Percentiles rank a stretch among this genome's conserved stretches.
Evolutionary conservation across 345 rosid genomes (phyloP).

Genomic region (Physaria fendleri): DNA sequence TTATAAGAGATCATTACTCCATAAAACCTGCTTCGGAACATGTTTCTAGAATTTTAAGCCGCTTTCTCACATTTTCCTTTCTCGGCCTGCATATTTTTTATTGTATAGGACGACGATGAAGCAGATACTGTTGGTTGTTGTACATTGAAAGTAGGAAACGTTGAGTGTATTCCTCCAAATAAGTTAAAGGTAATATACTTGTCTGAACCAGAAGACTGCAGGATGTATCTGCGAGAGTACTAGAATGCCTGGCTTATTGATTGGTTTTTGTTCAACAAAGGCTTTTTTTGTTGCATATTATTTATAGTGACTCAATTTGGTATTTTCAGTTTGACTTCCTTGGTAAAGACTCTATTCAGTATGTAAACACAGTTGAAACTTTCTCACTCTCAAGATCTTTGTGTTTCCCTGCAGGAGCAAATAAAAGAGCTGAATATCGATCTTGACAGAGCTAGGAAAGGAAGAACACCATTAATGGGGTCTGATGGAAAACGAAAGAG

Average conservation of each 20-base stretch:
- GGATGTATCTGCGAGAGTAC: background rate
- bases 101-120: conserved; percentile 86
- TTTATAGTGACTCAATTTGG: conserved; percentile 9
- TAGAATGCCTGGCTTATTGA: background rate
- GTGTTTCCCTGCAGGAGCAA: conserved; percentile 21
- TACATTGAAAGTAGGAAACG: conserved; percentile 92
- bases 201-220: conserved; percentile 1
- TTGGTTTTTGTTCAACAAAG: background rate
- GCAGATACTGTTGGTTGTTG: conserved; percentile 99
- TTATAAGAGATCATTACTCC: background rate
- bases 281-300: background rate
- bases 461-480: conserved; percentile 82
- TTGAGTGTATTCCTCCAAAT: conserved; percentile 80
- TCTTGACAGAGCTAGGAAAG: conserved; percentile 82
- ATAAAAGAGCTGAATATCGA: conserved; percentile 62
- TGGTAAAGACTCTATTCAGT: conserved; percentile 98
- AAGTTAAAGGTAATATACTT: conserved; percentile 58
- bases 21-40: background rate
- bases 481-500: conserved; percentile 87
- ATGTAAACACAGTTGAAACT: conserved; percentile 78
- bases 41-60: background rate
- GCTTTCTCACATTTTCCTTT: background rate
- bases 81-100: background rate
- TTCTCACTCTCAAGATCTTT: conserved; percentile 3
- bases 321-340: conserved; percentile 89